These are phyloP conservation scores for Penicillium chermesinum DNA, from an alignment of 495 filamentous ascomycete genomes.

Conservation along the genomic window DNA sequence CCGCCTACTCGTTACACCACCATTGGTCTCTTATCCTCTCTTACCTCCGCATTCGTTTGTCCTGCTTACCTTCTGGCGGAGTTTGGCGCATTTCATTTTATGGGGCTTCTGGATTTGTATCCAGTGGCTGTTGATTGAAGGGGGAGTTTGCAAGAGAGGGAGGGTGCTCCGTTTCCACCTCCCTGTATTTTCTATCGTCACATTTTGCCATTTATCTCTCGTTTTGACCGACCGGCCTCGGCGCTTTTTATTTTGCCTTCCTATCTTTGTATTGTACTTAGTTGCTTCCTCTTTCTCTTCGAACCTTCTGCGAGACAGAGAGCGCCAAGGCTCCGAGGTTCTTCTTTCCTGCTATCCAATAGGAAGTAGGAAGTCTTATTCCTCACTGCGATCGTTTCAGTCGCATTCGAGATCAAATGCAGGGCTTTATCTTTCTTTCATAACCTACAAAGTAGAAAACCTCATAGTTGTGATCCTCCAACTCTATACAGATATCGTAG, in stretches of 20 bases:
- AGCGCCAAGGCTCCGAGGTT: conserved; percentile 6
- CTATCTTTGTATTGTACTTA: conserved; percentile 25
- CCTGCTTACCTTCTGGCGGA: conserved; percentile 12
- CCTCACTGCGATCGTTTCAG: background rate
- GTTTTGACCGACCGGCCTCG: conserved; percentile 8
- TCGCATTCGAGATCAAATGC: background rate
- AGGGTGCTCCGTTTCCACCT: conserved; percentile 12
- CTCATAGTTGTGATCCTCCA: no score
- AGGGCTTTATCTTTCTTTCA: background rate
- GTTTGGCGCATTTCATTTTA: conserved; percentile 22
- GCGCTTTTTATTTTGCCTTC: conserved; percentile 7
- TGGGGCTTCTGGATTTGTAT: conserved; percentile 16
- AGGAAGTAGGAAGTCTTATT: background rate
- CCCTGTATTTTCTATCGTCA: conserved; percentile 4
- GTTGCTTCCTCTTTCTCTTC: conserved; percentile 13
- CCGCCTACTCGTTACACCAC: conserved; percentile 9
- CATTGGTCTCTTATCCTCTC: background rate
- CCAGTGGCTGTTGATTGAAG: conserved; percentile 18
- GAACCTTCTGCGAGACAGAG: conserved; percentile 6
- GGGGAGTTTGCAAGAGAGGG: conserved; percentile 23
- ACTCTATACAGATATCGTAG: no score
- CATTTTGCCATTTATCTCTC: conserved; percentile 20
- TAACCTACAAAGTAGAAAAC: no score
- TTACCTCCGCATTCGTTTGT: conserved; percentile 22
- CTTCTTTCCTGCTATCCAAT: background rate